These are phyloP conservation scores for Paramecium sexaurelia DNA, from an alignment of 73 alveolate species.

Conservation along the genomic window DNA sequence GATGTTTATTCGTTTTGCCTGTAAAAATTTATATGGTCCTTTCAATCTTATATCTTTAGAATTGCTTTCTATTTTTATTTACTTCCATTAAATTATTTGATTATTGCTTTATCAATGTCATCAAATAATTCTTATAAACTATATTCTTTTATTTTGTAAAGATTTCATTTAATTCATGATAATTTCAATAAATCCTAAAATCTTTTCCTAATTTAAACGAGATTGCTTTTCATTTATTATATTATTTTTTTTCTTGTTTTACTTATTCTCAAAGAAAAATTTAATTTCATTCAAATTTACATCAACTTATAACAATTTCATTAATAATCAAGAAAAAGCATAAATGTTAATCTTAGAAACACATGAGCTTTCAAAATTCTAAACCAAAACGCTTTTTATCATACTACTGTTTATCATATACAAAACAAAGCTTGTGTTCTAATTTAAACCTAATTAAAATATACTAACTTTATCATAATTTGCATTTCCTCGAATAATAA, in stretches of 20 bases:
- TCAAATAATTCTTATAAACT: slow-evolving; percentile 16
- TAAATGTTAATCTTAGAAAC: too few species aligned
- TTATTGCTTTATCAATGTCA: background rate
- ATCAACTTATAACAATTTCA: background rate
- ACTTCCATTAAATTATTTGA: background rate
- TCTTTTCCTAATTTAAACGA: slow-evolving; percentile 29
- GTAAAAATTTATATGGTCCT: background rate
- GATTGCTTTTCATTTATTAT: background rate
- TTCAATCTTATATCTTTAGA: background rate
- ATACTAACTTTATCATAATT: too few species aligned
- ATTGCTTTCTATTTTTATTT: background rate
- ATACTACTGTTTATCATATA: too few species aligned
- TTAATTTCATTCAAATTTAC: background rate
- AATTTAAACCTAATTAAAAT: too few species aligned
- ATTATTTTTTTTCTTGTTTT: background rate
- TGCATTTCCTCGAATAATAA: too few species aligned
- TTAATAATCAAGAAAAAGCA: too few species aligned
- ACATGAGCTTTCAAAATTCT: too few species aligned
- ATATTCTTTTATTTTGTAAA: background rate
- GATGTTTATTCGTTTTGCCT: background rate
- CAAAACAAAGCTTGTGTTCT: too few species aligned
- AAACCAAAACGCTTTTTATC: too few species aligned
- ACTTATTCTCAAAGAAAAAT: background rate
- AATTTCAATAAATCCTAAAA: background rate
- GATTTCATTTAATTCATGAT: slow-evolving; percentile 5